Evolutionary conservation across 176 grass and related monocot genomes (phyloP).

Genomic region (Lolium multiflorum): DNA sequence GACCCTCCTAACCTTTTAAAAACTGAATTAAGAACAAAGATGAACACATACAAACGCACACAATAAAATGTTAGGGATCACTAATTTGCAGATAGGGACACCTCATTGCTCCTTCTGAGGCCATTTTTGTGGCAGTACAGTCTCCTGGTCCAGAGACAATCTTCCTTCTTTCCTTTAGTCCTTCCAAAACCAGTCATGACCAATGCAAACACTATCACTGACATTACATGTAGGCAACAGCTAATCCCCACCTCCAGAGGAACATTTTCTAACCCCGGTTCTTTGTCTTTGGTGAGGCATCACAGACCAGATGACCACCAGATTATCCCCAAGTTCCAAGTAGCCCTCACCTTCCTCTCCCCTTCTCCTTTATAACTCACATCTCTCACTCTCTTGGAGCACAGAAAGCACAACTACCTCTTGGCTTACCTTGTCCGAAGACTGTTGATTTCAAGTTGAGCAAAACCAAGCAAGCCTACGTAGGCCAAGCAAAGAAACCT

Average conservation of each 20-base stretch:
- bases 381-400: slow-evolving; percentile 2
- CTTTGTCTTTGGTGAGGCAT: slow-evolving; percentile 32
- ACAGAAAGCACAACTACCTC: slow-evolving; percentile 42
- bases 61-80: neutral
- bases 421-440: slow-evolving; percentile 67
- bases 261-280: slow-evolving; percentile 13
- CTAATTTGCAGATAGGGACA: slow-evolving; percentile 65
- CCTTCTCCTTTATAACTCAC: slow-evolving; percentile 44
- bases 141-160: slow-evolving; percentile 77
- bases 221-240: slow-evolving; percentile 46
- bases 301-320: slow-evolving; percentile 23
- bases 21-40: neutral
- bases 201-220: slow-evolving; percentile 33
- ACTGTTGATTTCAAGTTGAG: slow-evolving; percentile 44
- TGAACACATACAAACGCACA: neutral
- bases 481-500: neutral
- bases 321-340: slow-evolving; percentile 41
- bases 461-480: slow-evolving; percentile 18
- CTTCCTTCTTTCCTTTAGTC: slow-evolving; percentile 61
- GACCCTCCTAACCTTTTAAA: neutral
- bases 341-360: slow-evolving; percentile 31
- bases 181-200: slow-evolving; percentile 70
- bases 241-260: slow-evolving; percentile 36
- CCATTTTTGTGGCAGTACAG: slow-evolving; percentile 64
- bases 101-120: slow-evolving; percentile 69